Evolutionary conservation across 768 basidiomycete species (phyloP), one percentile per base, ranked within the genome.

Genomic region (Psilocybe sp.): DNA sequence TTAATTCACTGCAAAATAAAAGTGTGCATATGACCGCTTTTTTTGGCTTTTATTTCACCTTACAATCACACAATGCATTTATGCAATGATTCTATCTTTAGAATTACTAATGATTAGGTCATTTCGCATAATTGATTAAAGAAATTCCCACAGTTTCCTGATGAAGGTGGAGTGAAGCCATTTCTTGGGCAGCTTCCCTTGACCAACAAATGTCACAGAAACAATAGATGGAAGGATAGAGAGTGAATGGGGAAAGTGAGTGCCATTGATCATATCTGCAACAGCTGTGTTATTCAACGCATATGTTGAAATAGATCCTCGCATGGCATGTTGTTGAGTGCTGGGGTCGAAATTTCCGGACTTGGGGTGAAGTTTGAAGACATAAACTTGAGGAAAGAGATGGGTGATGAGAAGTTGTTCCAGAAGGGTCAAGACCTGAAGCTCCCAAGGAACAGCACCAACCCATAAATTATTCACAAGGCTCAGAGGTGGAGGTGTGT

Each of bases 381-480:
- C 57, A 44, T 59, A 72, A 0, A 65, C 64, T 0, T 57, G 51
- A 0, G 71, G 68, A 51, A 66, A 74, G 0, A 61, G 31, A 0
- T 55, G 60, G 0, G 64, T 54, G 8, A 76, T 60, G 0, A 76
- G 60, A 5, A 73, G 49, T 44, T 67, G 68, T 52, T 76, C 72
- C 0, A 70, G 58, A 15, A 75, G 44, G 0, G 72, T 71, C 2
- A 76, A 51, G 1, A 38, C 18, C 13, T 57, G 23, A 0, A 74
- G 51, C 23, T 65, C 52, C 34, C 44, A 53, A 0, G 73, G 74
- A 3, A 66, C 46, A 0, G 51, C 6, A 7, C 74, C 74, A 16
- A 73, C 62, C 74, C 72, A 76, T 32, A 75, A 39, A 6, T 62
- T 57, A 46, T 75, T 76, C 7, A 69, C 61, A 1, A 61, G 47